Percentiles rank a stretch among this genome's conserved stretches.
Evolutionary conservation across 306 rosid species (phyloP).

Genomic region (Oemleria cerasiformis): DNA sequence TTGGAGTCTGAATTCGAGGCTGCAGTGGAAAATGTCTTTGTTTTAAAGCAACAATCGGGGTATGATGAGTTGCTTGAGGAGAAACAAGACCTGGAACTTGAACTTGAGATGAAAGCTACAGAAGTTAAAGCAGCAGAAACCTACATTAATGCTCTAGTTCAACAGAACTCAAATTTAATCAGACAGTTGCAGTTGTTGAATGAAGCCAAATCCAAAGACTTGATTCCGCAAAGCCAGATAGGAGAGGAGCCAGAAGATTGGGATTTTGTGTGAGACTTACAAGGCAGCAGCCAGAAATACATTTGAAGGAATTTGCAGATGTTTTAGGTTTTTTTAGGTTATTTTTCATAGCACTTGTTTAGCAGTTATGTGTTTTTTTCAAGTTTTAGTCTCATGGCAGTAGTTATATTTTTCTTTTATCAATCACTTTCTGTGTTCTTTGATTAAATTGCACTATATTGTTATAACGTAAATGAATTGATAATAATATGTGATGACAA

Average conservation of each 20-base stretch:
- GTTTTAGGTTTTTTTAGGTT: background rate
- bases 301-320: background rate
- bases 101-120: conserved; percentile 46
- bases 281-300: background rate
- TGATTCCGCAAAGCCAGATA: too few relatives aligned
- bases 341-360: background rate
- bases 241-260: conserved; percentile 21
- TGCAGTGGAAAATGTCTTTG: too few relatives aligned
- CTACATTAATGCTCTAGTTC: conserved; percentile 35
- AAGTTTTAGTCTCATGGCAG: background rate
- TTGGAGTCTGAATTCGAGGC: too few relatives aligned
- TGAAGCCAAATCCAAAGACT: too few relatives aligned
- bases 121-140: conserved; percentile 57
- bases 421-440: background rate
- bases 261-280: conserved; percentile 34
- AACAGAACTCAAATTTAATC: background rate
- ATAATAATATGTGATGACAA: too few relatives aligned
- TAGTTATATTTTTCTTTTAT: background rate
- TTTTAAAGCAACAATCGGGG: too few relatives aligned
- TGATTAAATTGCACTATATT: background rate
- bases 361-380: too few relatives aligned
- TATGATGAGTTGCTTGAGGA: background rate
- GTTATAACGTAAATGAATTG: too few relatives aligned
- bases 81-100: conserved; percentile 39
- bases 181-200: background rate